A percentile compares a stretch with the other conserved stretches of the same genome.
Conservation (phyloP, 2,329 filamentous ascomycete genomes). For the Thielaviopsis ethacetica region DNA sequence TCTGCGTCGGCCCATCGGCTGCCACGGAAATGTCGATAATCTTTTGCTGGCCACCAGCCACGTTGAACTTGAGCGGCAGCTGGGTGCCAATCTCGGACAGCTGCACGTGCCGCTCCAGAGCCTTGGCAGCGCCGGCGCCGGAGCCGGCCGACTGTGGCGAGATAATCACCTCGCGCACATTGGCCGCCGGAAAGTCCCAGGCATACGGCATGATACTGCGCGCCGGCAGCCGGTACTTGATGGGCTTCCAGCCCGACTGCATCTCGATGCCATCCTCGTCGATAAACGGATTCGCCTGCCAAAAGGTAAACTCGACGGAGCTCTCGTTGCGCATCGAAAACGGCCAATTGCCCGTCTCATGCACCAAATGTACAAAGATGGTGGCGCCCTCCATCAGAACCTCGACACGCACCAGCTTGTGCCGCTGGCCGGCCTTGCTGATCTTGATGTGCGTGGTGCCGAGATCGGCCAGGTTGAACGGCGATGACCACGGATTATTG, state of each 20-base stretch:
- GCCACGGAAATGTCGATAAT: conserved; percentile 95
- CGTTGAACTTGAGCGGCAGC: conserved; percentile 78
- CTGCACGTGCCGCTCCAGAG: conserved; percentile 76
- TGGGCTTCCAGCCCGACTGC: conserved; percentile 75
- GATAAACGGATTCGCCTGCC: conserved; percentile 81
- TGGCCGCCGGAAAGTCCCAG: conserved; percentile 98
- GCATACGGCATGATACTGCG: conserved; percentile 98
- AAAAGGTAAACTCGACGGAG: conserved; percentile 91
- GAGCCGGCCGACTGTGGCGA: conserved; percentile 42
- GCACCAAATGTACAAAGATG: conserved; percentile 77
- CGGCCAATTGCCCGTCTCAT: conserved; percentile 92
- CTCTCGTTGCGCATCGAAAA: conserved; percentile 98
- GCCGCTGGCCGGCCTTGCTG: conserved; percentile 74
- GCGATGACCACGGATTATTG: conserved; percentile 94
- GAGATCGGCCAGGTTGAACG: conserved; percentile 92
- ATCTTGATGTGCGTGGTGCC: conserved; percentile 89
- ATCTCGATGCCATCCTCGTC: conserved; percentile 81
- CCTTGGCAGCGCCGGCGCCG: conserved; percentile 17
- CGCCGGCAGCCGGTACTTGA: conserved; percentile 79
- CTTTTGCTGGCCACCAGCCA: conserved; percentile 53
- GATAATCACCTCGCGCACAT: conserved; percentile 83
- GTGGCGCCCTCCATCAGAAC: conserved; percentile 85
- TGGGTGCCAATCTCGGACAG: conserved; percentile 92
- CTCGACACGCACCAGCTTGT: conserved; percentile 74
- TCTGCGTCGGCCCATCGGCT: conserved; percentile 89